A percentile compares a stretch with the other conserved stretches of the same genome.
phyloP scores from a whole-genome alignment of 192 early-diverging fungal species.

The Physocladia obscura region DNA sequence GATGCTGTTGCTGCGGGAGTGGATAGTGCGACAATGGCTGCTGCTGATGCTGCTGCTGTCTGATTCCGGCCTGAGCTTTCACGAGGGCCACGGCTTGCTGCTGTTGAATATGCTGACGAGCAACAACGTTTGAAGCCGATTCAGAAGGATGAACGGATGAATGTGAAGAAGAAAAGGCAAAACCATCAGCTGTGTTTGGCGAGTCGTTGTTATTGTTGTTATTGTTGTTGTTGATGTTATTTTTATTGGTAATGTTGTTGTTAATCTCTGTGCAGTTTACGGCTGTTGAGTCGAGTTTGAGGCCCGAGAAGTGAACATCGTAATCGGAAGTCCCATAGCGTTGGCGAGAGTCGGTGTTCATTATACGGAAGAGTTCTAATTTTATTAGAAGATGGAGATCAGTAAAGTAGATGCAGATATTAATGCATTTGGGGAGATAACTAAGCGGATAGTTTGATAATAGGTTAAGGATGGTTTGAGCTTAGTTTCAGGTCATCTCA shows the following conservation, averaged over 20 bases:
- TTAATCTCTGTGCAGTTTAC: no score
- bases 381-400: no score
- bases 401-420: no score
- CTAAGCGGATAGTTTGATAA: no score
- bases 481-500: no score
- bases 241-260: not conserved
- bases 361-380: no score
- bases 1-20: not conserved
- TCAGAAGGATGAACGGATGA: conserved; percentile 26
- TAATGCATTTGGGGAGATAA: no score
- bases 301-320: no score
- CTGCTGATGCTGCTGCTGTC: conserved; percentile 1
- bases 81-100: conserved; percentile 13
- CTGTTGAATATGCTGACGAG: conserved; percentile 4
- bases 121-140: conserved; percentile 16
- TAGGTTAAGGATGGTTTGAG: no score
- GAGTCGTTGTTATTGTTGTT: not conserved
- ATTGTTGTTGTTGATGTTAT: not conserved
- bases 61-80: conserved; percentile 16
- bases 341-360: no score
- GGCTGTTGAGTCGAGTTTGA: no score
- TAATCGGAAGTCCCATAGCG: no score
- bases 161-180: not conserved
- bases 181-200: not conserved
- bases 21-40: not conserved